Evolutionary conservation across 805 yeast genomes (phyloP), one percentile per base, ranked within the genome.

Genomic region (Candida schatavii): DNA sequence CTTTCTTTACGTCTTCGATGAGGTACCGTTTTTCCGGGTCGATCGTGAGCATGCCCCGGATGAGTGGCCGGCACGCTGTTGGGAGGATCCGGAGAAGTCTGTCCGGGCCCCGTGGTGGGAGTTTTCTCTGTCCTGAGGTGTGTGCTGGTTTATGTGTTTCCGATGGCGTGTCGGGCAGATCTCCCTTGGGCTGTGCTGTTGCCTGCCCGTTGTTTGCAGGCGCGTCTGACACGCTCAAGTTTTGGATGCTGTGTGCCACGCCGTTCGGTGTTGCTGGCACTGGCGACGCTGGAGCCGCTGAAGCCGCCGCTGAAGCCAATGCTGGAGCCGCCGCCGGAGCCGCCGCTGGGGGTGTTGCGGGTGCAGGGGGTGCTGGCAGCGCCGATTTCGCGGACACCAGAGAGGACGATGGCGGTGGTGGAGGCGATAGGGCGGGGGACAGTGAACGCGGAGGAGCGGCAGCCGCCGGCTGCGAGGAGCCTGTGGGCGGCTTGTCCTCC

Each of bases 81-180:
- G 97, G 97, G 44, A 91, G 67, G 41, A 86, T 66, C 44, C 87
- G 72, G 40, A 88, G 66, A 39, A 90, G 60, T 41, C 93, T 68
- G 55, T 83, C 78, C 0, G 95, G 90, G 1, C 96, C 96, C 40
- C 45, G 37, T 2, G 44, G 38, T 11, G 39, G 41, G 14, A 38
- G 17, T 62, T 69, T 19, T 71, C 67, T 25, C 22, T 35, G 28
- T n/a, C 41, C 14, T 21, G 27, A 30, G 11, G 34, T 34, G 6
- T 14, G 20, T 10, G 18, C 23, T 20, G 43, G 23, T n/a, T n/a
- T n/a, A n/a, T n/a, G n/a, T n/a, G n/a, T n/a, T n/a, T n/a, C n/a
- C 22, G 39, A n/a, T 34, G 26, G 7, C 14, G 14, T 15, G 7
- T 11, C 15, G 14, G 35, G 9, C n/a, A n/a, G 19, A 10, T 20